Conservation (phyloP, 306 rosid species). For the Cucurbita ficifolia region DNA sequence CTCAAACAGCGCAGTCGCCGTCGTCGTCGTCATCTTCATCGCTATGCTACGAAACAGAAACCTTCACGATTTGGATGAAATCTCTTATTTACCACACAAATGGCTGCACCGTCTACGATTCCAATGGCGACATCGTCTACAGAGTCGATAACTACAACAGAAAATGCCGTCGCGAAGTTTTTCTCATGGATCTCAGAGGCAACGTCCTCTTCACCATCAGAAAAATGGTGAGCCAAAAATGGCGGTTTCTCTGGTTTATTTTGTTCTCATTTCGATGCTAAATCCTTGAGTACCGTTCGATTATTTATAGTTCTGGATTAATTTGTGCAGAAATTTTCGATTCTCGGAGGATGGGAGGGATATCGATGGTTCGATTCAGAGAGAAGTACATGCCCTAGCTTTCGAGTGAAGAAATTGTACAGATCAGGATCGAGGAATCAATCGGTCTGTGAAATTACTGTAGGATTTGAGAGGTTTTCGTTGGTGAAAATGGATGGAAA, state of each 20-base stretch:
- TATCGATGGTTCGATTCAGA: constrained; percentile 19
- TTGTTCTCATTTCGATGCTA: constrained; percentile 6
- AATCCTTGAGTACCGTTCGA: not conserved
- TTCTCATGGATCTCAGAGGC: constrained; percentile 77
- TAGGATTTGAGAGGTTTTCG: constrained; percentile 32
- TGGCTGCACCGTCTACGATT: constrained; percentile 74
- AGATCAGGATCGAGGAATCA: constrained; percentile 19
- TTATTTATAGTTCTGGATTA: not conserved
- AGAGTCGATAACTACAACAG: constrained; percentile 71
- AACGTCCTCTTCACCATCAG: constrained; percentile 39
- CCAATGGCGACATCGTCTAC: constrained; percentile 52
- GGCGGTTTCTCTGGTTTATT: not conserved
- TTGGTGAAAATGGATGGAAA: constrained; percentile 30
- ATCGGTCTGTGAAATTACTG: constrained; percentile 38
- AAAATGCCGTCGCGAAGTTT: constrained; percentile 52
- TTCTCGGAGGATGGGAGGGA: constrained; percentile 73
- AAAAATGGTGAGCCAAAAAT: constrained; percentile 30
- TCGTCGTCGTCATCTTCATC: constrained; percentile 3
- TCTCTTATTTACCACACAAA: constrained; percentile 63
- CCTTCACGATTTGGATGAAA: constrained; percentile 81
- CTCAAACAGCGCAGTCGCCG: constrained; percentile 10
- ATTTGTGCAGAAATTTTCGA: constrained; percentile 33
- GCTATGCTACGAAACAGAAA: constrained; percentile 24
- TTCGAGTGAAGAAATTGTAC: constrained; percentile 40
- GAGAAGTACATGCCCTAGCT: constrained; percentile 25